Conservation (phyloP, 371 early-diverging fungal genomes). For the Mortierella sp. region DNA sequence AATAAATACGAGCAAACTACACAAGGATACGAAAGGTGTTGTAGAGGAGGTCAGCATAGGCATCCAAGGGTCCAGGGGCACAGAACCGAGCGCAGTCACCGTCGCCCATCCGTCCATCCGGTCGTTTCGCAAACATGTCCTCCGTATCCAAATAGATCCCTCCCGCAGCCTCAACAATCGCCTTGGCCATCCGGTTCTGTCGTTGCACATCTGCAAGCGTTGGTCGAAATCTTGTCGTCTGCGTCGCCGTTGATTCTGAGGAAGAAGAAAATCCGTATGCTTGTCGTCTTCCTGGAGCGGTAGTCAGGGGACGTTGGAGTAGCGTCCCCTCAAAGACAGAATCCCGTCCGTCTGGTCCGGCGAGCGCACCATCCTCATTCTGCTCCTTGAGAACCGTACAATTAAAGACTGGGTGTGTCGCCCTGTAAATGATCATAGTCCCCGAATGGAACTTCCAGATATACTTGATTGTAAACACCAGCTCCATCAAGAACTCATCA, state of each 20-base stretch:
- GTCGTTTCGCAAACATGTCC: conserved; percentile 64
- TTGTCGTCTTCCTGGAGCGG: conserved; percentile 16
- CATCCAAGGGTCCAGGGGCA: conserved; percentile 76
- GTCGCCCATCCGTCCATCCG: conserved; percentile 73
- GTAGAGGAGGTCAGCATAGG: conserved; percentile 65
- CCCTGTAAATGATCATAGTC: conserved; percentile 67
- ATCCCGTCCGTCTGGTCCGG: conserved; percentile 9
- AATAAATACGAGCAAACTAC: neutral
- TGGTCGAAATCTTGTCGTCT: conserved; percentile 59
- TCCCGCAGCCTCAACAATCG: conserved; percentile 69
- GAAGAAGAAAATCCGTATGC: conserved; percentile 13
- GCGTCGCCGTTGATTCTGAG: neutral
- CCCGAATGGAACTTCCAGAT: conserved; percentile 61
- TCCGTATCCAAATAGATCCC: conserved; percentile 72
- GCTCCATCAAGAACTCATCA: conserved; percentile 58
- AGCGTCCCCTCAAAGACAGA: conserved; percentile 29
- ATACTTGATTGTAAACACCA: conserved; percentile 63
- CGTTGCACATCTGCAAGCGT: conserved; percentile 69
- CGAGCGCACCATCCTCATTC: conserved; percentile 42
- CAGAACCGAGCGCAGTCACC: conserved; percentile 74
- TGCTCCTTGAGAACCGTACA: conserved; percentile 36
- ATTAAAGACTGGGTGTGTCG: conserved; percentile 52
- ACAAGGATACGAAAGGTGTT: conserved; percentile 59
- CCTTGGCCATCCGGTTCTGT: conserved; percentile 70
- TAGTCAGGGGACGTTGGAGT: conserved; percentile 24